These are phyloP conservation scores for Vaccinium vitisidaea DNA, from an alignment of 148 eudicot species.

Conservation along the genomic window DNA sequence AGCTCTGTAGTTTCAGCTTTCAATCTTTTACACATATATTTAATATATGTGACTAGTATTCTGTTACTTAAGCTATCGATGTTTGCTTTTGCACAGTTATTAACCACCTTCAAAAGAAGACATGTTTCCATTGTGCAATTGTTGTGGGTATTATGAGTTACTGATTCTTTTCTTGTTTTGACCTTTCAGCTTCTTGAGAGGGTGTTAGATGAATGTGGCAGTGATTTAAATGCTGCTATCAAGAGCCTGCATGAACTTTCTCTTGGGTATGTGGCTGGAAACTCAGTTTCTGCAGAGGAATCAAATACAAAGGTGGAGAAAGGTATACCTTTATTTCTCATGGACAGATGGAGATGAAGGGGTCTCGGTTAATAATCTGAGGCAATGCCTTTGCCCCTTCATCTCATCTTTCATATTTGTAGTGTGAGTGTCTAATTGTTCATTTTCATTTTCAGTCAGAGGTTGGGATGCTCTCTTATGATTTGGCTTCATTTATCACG, in stretches of 20 bases:
- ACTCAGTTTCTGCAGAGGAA: constrained; percentile 29
- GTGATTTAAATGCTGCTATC: constrained; percentile 70
- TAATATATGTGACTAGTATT: not conserved
- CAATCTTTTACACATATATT: too few species aligned
- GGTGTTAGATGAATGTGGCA: constrained; percentile 58
- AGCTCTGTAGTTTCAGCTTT: not conserved
- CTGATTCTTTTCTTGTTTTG: not conserved
- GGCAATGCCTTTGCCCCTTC: not conserved
- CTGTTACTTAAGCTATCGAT: not conserved
- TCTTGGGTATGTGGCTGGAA: constrained; percentile 36
- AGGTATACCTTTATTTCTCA: constrained; percentile 39
- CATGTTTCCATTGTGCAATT: not conserved
- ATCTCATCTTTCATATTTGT: not conserved
- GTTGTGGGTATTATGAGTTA: not conserved
- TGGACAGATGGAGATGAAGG: not conserved
- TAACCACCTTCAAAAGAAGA: not conserved
- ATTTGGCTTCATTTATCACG: not conserved
- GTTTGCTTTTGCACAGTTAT: not conserved
- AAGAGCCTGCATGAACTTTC: constrained; percentile 64
- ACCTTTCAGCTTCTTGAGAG: constrained; percentile 56
- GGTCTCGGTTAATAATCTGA: not conserved
- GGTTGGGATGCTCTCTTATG: constrained; percentile 5
- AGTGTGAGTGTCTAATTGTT: not conserved
- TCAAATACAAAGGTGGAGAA: constrained; percentile 33
- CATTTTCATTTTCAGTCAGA: not conserved